phyloP scores from a whole-genome alignment of 1,284 basidiomycete species.

The Boletus sp. region DNA sequence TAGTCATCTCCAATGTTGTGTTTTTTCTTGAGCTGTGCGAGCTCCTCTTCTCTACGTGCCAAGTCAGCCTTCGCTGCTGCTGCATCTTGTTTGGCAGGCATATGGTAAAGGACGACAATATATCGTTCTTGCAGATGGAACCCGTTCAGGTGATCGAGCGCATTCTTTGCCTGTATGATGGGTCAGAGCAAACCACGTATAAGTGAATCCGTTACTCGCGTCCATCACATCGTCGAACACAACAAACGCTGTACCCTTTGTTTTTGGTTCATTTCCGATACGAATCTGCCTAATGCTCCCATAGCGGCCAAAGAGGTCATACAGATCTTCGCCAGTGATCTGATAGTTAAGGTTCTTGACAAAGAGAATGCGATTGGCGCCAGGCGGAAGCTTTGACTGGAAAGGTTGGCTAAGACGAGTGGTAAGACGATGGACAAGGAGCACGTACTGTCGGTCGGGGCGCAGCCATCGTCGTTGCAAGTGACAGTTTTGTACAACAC shows the following conservation, averaged over 20 bases:
- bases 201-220: slow-evolving; percentile 43
- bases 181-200: slow-evolving; percentile 12
- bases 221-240: slow-evolving; percentile 90
- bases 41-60: slow-evolving; percentile 86
- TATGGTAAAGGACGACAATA: slow-evolving; percentile 96
- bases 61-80: slow-evolving; percentile 91
- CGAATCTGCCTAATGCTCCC: slow-evolving; percentile 95
- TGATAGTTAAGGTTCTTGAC: slow-evolving; percentile 93
- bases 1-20: slow-evolving; percentile 76
- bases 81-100: slow-evolving; percentile 92
- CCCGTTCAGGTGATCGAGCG: slow-evolving; percentile 93
- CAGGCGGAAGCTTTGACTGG: slow-evolving; percentile 78
- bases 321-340: slow-evolving; percentile 90
- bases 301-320: slow-evolving; percentile 97
- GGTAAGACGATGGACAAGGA: neutral
- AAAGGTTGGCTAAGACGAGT: neutral
- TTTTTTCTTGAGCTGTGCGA: slow-evolving; percentile 83
- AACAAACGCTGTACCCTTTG: slow-evolving; percentile 94
- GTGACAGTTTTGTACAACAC: slow-evolving; percentile 11
- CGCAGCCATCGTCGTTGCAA: slow-evolving; percentile 46
- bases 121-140: slow-evolving; percentile 98
- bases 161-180: slow-evolving; percentile 78
- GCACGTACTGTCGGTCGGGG: slow-evolving; percentile 59
- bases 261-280: slow-evolving; percentile 88
- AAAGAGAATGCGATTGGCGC: slow-evolving; percentile 81